Base-by-base conservation (phyloP, 176 grass and related monocot species). In the Musa beccarii region DNA sequence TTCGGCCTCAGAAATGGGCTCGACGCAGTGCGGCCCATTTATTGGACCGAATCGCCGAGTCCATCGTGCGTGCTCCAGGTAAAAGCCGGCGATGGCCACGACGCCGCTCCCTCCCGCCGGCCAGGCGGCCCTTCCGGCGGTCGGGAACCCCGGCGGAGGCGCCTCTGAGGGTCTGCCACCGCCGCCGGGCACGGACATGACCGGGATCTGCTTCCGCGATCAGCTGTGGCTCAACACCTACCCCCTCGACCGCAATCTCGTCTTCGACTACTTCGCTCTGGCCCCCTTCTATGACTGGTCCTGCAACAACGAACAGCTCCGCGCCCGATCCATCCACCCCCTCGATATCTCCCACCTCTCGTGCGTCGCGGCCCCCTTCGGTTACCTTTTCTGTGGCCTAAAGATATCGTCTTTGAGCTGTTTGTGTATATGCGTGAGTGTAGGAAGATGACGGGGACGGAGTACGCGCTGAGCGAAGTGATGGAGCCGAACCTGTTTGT, bases 201-300 rank as follows among this genome's bases (percentile, higher is more conserved):
- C 95, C 22, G 95, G 95, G 49, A 98, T 98, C 77, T 98, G 95
- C 84, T 98, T 98, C 90, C 86, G 90, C 29, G 95, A 98, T 78
- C 95, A 98, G 82, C 88, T 98, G 62, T 98, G 95, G 95, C 90
- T 98, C 84, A 93, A 98, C 84, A 82, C 80, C 76, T 93, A 89
- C 78, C 90, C 88, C 51, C 95, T 98, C 49, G 95, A 98, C 29
- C 88, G 95, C 82, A 98, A 93, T 54, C 89, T 98, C 83, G 90
- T 98, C 83, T 98, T 98, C 77, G 95, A 98, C 81, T 98, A 98
- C 86, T 98, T 91, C 80, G 95, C 90, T 54, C 88, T 98, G 75
- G 93, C 95, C 63, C 95, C 95, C 22, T 98, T 98, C 84, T 98
- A 98, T 50, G 95, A 98, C 73, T 87, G 87, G 79, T 85, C 90